A percentile compares a stretch with the other conserved stretches of the same genome.
Conservation (phyloP, 495 filamentous ascomycete genomes). For the Penicillium cosmopolitanum region DNA sequence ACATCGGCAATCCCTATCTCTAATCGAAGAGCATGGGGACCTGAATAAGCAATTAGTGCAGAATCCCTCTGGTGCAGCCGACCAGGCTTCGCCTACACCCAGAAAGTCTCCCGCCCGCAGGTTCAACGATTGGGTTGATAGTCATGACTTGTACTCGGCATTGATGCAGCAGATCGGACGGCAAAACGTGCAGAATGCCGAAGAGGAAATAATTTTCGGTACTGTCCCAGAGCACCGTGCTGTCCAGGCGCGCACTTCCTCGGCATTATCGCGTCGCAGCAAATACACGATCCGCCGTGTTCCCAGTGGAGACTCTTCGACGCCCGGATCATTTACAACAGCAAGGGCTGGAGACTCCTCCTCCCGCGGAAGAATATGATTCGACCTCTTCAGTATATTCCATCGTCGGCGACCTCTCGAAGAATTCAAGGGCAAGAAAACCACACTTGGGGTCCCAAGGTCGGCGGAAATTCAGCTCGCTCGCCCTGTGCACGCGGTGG, state of each 20-base stretch:
- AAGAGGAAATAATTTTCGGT: slow-evolving; percentile 38
- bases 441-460: neutral
- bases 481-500: slow-evolving; percentile 11
- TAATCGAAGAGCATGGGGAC: slow-evolving; percentile 66
- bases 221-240: slow-evolving; percentile 37
- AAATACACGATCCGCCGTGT: slow-evolving; percentile 34
- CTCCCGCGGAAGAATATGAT: slow-evolving; percentile 26
- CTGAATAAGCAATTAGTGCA: slow-evolving; percentile 42
- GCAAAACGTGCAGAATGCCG: slow-evolving; percentile 26
- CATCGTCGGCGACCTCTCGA: slow-evolving; percentile 1
- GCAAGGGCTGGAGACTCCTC: slow-evolving; percentile 25
- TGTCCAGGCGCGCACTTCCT: slow-evolving; percentile 37
- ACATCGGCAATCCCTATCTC: slow-evolving; percentile 62
- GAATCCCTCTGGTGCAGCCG: slow-evolving; percentile 10
- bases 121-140: slow-evolving; percentile 51
- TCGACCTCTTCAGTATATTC: slow-evolving; percentile 2
- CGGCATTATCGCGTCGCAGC: slow-evolving; percentile 33
- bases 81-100: slow-evolving; percentile 6
- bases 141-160: slow-evolving; percentile 72
- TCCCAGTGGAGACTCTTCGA: slow-evolving; percentile 40
- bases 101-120: slow-evolving; percentile 18
- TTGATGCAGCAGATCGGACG: slow-evolving; percentile 67
- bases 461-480: neutral
- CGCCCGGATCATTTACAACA: slow-evolving; percentile 36
- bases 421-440: slow-evolving; percentile 5